Evolutionary conservation across 169 alveolate species (phyloP).

Genomic region (Plasmodium inui): DNA sequence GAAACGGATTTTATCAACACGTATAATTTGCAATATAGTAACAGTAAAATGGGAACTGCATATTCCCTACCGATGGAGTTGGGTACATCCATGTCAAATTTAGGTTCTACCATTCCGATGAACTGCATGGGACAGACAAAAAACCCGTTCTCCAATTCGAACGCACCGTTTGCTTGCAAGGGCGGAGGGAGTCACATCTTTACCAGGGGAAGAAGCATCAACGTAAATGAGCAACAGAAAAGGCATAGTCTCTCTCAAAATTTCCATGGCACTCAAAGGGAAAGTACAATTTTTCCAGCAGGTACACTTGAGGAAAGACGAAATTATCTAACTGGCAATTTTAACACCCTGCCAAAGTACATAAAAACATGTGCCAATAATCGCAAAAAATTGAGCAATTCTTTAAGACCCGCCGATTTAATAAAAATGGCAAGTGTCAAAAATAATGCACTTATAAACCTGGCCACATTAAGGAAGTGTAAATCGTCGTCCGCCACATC

Average conservation of each 20-base stretch:
- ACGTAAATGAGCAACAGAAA: not conserved
- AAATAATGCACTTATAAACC: not conserved
- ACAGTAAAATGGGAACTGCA: not conserved
- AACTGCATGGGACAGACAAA: slow-evolving; percentile 7
- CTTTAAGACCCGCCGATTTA: not conserved
- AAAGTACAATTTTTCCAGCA: not conserved
- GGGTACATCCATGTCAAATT: not conserved
- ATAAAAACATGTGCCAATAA: slow-evolving; percentile 62
- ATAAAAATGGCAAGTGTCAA: not conserved
- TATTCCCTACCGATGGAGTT: slow-evolving; percentile 10
- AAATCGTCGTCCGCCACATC: not conserved
- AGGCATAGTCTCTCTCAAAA: not conserved
- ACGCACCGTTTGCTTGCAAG: not conserved
- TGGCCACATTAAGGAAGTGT: not conserved
- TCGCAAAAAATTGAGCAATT: slow-evolving; percentile 29
- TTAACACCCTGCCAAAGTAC: slow-evolving; percentile 33
- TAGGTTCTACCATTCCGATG: slow-evolving; percentile 3
- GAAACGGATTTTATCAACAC: not conserved
- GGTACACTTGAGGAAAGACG: not conserved
- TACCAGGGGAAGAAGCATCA: not conserved
- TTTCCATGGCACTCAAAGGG: not conserved
- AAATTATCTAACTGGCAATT: not conserved
- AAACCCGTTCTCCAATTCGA: not conserved
- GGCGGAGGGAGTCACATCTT: not conserved
- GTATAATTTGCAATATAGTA: not conserved